Base-by-base conservation (phyloP, 78 protist genomes). In the Dictyostelium intermedium region DNA sequence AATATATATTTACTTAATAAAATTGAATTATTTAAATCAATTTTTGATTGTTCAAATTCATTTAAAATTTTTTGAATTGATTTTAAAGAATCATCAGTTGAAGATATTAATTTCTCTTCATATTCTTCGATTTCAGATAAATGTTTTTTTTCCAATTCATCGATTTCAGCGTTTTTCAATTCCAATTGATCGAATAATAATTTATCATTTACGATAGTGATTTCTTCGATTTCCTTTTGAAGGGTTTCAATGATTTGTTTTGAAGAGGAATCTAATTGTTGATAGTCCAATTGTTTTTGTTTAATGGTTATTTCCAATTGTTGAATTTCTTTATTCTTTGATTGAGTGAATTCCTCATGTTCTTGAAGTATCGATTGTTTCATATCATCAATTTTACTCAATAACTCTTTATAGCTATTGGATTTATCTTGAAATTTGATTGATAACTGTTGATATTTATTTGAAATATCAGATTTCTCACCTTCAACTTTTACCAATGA, bases 91-190 rank as follows among this genome's bases (percentile, higher is more conserved):
- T 72, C 79, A 32, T 72, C 79, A 34, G 34, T 72, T 34, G 79
- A 30, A 4, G 34, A 30, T 72, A 18, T 5, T 34, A 72, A 16
- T 27, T 35, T 66, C 23, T 84, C 82, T 8, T 70, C 56, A 32
- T 20, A 47, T 47, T 84, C 91, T 50, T 84, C 70, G 18, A 70
- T 60, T 30, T 84, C 91, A 3, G 50, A 14, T 10, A 43, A 27
- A 14, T 78, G 23, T 70, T 84, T 84, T 78, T 84, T 84, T 9
- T 72, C 82, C n/a, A 47, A 32, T 41, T 72, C 82, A 6, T 84
- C 82, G 30, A 84, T 69, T 47, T 84, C 91, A 10, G n/a, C 25
- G n/a, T 45, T 72, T 73, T 60, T 72, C 83, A 41, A 66, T 34
- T 84, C 74, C 23, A 72, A 34, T 11, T 84, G 79, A 34, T 72